Percentiles rank a stretch among this genome's conserved stretches.
Evolutionary conservation across 2,329 filamentous ascomycete genomes (phyloP).

Genomic region (Xylariaceae sp.): DNA sequence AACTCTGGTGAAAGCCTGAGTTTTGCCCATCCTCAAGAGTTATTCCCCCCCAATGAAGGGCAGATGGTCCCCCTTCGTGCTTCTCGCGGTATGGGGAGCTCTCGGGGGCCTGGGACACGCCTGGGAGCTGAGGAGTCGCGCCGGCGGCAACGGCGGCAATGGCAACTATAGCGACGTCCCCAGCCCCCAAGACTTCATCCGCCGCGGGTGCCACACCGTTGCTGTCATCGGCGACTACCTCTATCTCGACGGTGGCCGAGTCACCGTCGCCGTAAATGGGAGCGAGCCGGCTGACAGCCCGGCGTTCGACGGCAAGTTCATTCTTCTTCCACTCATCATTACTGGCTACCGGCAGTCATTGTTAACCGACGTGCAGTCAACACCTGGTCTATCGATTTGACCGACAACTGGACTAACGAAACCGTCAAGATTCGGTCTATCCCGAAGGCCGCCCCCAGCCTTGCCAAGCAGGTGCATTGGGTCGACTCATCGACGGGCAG

Average conservation of each 20-base stretch:
- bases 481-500: conserved; percentile 24
- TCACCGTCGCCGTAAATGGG: conserved; percentile 26
- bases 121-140: conserved; percentile 17
- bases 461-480: conserved; percentile 31
- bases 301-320: conserved; percentile 23
- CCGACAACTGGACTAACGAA: conserved; percentile 32
- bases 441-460: conserved; percentile 26
- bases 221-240: conserved; percentile 33
- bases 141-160: no score
- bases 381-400: conserved; percentile 30
- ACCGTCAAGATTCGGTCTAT: conserved; percentile 28
- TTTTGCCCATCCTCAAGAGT: conserved; percentile 10
- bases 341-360: no score
- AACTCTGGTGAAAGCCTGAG: conserved; percentile 20
- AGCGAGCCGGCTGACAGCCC: conserved; percentile 18
- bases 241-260: conserved; percentile 36
- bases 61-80: conserved; percentile 22
- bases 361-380: conserved; percentile 24
- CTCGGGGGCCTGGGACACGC: conserved; percentile 19
- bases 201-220: conserved; percentile 15
- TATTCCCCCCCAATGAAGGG: conserved; percentile 26
- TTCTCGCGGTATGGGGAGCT: conserved; percentile 26
- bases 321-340: no score
- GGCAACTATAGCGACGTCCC: conserved; percentile 13
- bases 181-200: conserved; percentile 22